These are phyloP conservation scores for Populus deltoides DNA, from an alignment of 345 rosid species.

Conservation along the genomic window DNA sequence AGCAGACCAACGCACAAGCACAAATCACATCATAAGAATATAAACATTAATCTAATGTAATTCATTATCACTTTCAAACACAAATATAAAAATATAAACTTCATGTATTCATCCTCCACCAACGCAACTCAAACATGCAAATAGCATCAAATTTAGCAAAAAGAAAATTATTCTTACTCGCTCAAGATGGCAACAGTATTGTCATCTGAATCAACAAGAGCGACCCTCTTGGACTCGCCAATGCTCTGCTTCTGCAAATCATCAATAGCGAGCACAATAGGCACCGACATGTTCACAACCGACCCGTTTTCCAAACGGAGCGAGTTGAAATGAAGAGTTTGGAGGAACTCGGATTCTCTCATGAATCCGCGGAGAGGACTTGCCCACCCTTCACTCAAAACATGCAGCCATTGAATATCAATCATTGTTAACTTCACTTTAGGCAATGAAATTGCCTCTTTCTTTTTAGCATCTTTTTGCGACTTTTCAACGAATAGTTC, in stretches of 20 bases:
- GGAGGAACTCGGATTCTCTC: slow-evolving; percentile 99
- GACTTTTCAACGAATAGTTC: slow-evolving; percentile 66
- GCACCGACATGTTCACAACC: slow-evolving; percentile 95
- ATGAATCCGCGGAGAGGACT: slow-evolving; percentile 95
- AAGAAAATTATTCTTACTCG: slow-evolving; percentile 50
- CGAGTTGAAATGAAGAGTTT: slow-evolving; percentile 99
- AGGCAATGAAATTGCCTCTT: slow-evolving; percentile 63
- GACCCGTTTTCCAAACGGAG: slow-evolving; percentile 88
- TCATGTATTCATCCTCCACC: not conserved
- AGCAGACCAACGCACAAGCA: not conserved
- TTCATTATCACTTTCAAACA: not conserved
- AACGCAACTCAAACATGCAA: not conserved
- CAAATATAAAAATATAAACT: not conserved
- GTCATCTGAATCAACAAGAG: slow-evolving; percentile 68
- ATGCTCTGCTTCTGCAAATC: slow-evolving; percentile 64
- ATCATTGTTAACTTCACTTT: slow-evolving; percentile 63
- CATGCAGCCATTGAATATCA: slow-evolving; percentile 91
- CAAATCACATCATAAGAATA: not conserved
- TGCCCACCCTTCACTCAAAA: slow-evolving; percentile 99
- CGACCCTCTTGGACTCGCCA: slow-evolving; percentile 66
- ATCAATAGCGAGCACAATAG: slow-evolving; percentile 82
- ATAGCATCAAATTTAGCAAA: not conserved
- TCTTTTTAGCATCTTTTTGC: slow-evolving; percentile 43
- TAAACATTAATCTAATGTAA: not conserved
- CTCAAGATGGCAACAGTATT: slow-evolving; percentile 66